Base-by-base conservation (phyloP, 768 basidiomycete genomes). In the Tulasnella sp. region DNA sequence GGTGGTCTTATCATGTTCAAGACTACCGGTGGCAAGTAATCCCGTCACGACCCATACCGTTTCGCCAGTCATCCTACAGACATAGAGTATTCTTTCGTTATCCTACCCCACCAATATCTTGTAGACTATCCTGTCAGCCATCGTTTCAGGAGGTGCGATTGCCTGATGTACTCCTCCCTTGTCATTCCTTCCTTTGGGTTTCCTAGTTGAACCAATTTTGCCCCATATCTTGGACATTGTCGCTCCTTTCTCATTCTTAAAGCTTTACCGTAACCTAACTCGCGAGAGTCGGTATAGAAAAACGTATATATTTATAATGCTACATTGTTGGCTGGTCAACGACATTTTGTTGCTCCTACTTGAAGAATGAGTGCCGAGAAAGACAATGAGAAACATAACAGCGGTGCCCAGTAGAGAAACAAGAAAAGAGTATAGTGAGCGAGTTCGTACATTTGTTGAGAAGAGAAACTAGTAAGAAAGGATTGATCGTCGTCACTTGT, bases 1-100 rank as follows among this genome's bases (percentile, higher is more conserved):
- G 91, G 88, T 72, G 96, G 96, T 41, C 90, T 98, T 31, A 86
- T 98, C 81, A 86, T 96, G 76, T 97, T 93, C 90, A 97, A 94
- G 88, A 93, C 93, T 0, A 40, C 79, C 5, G 89, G 92, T 8
- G 88, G 89, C 69, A 93, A 93, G 84, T 93, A 83, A 83, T 58
- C 40, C 34, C 8, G 31, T 69, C 64, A 14, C 28, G 11, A 69
- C 34, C 34, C 64, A 28, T 14, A 20, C 64, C 64, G 11, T 37
- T 37, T 69, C 12, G 34, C 64, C 34, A 37, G 34, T 37, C 64
- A 69, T 37, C 64, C 64, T 69, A 69, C 64, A 69, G 64, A 34
- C 34, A 69, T 69, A 69, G 64, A 69, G 6, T 69, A 69, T 28
- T 69, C 34, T 14, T 69, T 69, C 64, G 28, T 37, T 69, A 69